Evolutionary conservation across 202 grass and related monocot genomes (phyloP).

Genomic region (Carex sylvatica): DNA sequence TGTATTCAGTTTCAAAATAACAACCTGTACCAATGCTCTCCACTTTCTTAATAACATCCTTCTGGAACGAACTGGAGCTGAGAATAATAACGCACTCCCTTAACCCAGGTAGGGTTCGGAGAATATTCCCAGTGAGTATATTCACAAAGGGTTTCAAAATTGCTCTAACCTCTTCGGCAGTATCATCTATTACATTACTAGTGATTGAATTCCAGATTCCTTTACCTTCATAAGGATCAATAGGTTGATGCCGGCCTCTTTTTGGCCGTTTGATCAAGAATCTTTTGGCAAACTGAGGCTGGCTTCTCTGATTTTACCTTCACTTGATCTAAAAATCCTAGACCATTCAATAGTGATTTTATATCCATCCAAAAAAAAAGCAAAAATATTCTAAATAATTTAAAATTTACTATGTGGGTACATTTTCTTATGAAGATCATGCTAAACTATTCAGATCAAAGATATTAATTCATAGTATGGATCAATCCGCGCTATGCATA

Average conservation of each 20-base stretch:
- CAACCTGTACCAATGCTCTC: slow-evolving; percentile 73
- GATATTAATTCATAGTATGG: too few species aligned
- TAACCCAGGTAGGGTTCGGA: slow-evolving; percentile 74
- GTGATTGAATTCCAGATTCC: slow-evolving; percentile 84
- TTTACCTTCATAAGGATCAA: slow-evolving; percentile 48
- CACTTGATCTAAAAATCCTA: too few species aligned
- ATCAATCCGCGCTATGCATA: too few species aligned
- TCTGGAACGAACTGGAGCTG: slow-evolving; percentile 52
- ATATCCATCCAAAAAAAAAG: too few species aligned
- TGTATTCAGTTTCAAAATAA: slow-evolving; percentile 80
- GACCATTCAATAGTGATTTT: too few species aligned
- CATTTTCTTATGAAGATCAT: too few species aligned
- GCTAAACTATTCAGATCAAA: too few species aligned
- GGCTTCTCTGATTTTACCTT: too few species aligned
- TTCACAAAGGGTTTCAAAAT: slow-evolving; percentile 93
- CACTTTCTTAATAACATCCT: slow-evolving; percentile 73
- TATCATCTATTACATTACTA: slow-evolving; percentile 76
- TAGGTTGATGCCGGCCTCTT: slow-evolving; percentile 40
- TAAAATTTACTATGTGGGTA: too few species aligned
- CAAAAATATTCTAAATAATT: too few species aligned
- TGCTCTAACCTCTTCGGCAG: slow-evolving; percentile 75
- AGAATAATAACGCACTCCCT: slow-evolving; percentile 67
- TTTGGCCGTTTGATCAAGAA: slow-evolving; percentile 51
- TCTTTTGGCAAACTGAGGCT: slow-evolving; percentile 81
- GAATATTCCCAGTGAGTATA: slow-evolving; percentile 84